Percentiles rank a stretch among this genome's conserved stretches.
Conservation (phyloP, 192 early-diverging fungal species). For the Irineochytrium annulatum region DNA sequence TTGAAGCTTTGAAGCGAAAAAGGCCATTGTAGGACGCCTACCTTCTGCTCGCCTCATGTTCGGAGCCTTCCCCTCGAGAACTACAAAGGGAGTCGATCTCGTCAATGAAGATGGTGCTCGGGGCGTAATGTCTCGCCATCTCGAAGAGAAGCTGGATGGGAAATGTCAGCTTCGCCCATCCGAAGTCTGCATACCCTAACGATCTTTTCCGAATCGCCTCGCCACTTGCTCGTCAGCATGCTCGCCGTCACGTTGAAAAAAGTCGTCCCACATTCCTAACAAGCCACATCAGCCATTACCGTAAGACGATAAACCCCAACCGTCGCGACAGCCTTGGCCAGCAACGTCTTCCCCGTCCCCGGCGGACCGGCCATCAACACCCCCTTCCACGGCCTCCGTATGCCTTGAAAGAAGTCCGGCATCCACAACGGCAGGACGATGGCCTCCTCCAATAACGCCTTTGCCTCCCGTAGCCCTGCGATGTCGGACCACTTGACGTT, state of each 20-base stretch:
- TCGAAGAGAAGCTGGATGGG: constrained; percentile 50
- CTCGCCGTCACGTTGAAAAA: constrained; percentile 63
- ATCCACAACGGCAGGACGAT: constrained; percentile 64
- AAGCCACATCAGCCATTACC: no score
- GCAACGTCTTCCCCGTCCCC: constrained; percentile 60
- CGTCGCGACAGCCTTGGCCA: constrained; percentile 63
- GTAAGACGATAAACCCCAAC: constrained; percentile 22
- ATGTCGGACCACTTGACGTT: constrained; percentile 58
- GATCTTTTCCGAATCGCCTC: constrained; percentile 61
- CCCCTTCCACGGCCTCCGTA: constrained; percentile 59
- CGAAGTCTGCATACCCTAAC: constrained; percentile 36
- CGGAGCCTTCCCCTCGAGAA: constrained; percentile 45
- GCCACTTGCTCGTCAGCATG: constrained; percentile 60
- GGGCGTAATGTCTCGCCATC: constrained; percentile 59
- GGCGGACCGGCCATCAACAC: constrained; percentile 64
- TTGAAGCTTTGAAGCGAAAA: no score
- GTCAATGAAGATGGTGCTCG: constrained; percentile 63
- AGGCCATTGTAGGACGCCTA: constrained; percentile 16
- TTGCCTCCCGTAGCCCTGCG: constrained; percentile 57
- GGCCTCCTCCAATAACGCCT: constrained; percentile 57
- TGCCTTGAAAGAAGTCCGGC: constrained; percentile 62
- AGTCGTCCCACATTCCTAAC: constrained; percentile 59
- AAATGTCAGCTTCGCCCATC: background rate
- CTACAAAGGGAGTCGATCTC: constrained; percentile 59
- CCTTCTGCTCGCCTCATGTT: constrained; percentile 48